Evolutionary conservation across 768 basidiomycete genomes (phyloP).

Genomic region (Lyophyllum atratum): DNA sequence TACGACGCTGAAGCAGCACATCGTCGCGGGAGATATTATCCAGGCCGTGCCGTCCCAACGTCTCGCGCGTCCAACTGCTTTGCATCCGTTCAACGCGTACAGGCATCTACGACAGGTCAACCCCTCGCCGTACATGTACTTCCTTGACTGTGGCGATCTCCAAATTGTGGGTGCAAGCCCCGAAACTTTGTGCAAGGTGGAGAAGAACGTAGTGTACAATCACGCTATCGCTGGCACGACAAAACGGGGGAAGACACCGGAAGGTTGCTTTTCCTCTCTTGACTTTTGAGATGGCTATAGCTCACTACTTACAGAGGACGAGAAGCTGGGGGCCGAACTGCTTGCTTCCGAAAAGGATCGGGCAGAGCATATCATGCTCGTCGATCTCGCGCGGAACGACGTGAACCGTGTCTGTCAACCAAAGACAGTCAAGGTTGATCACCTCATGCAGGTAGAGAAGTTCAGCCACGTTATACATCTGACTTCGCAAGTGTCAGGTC

Average conservation of each 20-base stretch:
- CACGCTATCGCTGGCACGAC: constrained; percentile 98
- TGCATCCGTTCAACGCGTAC: constrained; percentile 98
- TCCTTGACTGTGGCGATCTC: constrained; percentile 88
- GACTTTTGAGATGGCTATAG: constrained; percentile 6
- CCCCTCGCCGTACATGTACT: constrained; percentile 99
- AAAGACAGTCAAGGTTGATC: constrained; percentile 93
- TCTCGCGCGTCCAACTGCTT: constrained; percentile 76
- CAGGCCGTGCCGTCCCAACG: constrained; percentile 98
- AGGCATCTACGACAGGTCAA: constrained; percentile 92
- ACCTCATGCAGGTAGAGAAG: constrained; percentile 90
- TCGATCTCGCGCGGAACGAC: constrained; percentile 97
- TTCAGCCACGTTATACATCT: constrained; percentile 99
- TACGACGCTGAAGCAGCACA: constrained; percentile 89
- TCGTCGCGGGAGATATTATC: constrained; percentile 96
- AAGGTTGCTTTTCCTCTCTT: constrained; percentile 56
- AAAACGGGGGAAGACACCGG: constrained; percentile 78
- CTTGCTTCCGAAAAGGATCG: constrained; percentile 90
- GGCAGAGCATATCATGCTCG: constrained; percentile 98
- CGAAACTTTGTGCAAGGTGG: constrained; percentile 96
- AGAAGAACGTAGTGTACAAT: constrained; percentile 89
- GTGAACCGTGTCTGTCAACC: constrained; percentile 97
- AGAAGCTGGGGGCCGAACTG: constrained; percentile 70
- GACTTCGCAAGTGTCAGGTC: constrained; percentile 92
- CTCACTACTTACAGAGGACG: constrained; percentile 72
- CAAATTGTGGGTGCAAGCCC: constrained; percentile 98